A percentile compares a stretch with the other conserved stretches of the same genome.
These are phyloP conservation scores for Cryphonectria parasitica DNA, from an alignment of 2,329 filamentous ascomycete genomes.

Conservation along the genomic window DNA sequence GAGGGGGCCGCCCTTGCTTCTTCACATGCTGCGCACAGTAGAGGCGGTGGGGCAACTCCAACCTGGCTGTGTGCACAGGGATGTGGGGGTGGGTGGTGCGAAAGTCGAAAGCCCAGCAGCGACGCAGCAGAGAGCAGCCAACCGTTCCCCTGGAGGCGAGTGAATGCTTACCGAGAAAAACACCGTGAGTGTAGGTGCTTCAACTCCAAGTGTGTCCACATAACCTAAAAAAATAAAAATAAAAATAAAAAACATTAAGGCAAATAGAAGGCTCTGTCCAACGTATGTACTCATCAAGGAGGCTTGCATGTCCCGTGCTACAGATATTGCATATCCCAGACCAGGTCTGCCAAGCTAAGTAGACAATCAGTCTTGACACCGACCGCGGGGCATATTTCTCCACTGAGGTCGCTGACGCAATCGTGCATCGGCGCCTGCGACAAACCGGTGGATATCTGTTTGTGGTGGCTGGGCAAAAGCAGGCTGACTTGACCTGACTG, in stretches of 20 bases:
- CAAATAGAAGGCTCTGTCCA: neutral
- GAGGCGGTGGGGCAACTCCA: neutral
- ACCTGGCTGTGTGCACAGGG: neutral
- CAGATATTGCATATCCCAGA: neutral
- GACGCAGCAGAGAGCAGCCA: neutral
- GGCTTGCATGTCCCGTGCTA: neutral
- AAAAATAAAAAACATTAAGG: neutral
- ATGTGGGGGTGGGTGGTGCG: neutral
- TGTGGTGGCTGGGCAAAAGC: constrained; percentile 2
- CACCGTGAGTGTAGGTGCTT: no score
- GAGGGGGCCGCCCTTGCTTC: neutral
- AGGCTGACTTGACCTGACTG: neutral
- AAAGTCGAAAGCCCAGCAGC: neutral
- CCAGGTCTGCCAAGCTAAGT: neutral
- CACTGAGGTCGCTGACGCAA: constrained; percentile 15
- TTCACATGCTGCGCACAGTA: constrained; percentile 6
- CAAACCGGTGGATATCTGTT: constrained; percentile 2
- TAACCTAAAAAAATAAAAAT: no score
- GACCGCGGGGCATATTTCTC: constrained; percentile 8
- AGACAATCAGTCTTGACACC: neutral
- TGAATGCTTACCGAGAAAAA: neutral
- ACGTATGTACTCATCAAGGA: neutral
- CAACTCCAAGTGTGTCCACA: no score
- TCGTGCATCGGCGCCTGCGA: constrained; percentile 6
- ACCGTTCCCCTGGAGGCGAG: neutral